phyloP scores from a whole-genome alignment of 2,329 filamentous ascomycete genomes.

The Cryphonectria japonica region DNA sequence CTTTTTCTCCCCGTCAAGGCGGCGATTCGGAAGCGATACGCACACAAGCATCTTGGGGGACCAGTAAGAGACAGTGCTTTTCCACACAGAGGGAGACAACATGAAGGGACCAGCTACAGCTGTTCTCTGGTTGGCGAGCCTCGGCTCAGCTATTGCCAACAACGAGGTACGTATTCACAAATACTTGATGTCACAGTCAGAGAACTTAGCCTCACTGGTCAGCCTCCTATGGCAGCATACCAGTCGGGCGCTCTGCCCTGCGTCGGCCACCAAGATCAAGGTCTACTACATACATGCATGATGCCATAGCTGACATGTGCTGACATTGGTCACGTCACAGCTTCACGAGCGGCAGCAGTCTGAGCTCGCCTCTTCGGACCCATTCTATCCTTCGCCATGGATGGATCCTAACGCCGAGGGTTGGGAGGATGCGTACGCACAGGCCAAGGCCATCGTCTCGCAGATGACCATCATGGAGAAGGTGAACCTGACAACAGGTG shows the following conservation, averaged over 20 bases:
- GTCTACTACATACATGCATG: neutral
- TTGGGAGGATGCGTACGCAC: constrained; percentile 76
- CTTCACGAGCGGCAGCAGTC: constrained; percentile 32
- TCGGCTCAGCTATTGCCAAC: constrained; percentile 31
- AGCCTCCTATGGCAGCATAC: neutral
- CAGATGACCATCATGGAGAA: constrained; percentile 85
- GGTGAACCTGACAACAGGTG: constrained; percentile 92
- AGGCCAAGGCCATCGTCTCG: constrained; percentile 79
- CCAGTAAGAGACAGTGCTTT: neutral
- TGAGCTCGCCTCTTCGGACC: constrained; percentile 49
- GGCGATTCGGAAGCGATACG: neutral
- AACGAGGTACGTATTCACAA: constrained; percentile 18
- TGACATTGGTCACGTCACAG: constrained; percentile 34
- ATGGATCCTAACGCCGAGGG: constrained; percentile 70
- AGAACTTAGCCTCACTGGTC: neutral
- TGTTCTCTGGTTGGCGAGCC: constrained; percentile 33
- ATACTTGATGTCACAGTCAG: too few species aligned
- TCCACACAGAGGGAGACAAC: constrained; percentile 17
- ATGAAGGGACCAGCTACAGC: constrained; percentile 34
- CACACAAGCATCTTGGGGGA: neutral
- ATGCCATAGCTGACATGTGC: neutral
- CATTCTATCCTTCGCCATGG: constrained; percentile 88
- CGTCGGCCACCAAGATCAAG: neutral
- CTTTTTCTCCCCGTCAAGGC: neutral
- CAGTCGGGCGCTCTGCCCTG: too few species aligned